phyloP scores from a whole-genome alignment of 495 filamentous ascomycete genomes.

The Delitschia confertaspora region DNA sequence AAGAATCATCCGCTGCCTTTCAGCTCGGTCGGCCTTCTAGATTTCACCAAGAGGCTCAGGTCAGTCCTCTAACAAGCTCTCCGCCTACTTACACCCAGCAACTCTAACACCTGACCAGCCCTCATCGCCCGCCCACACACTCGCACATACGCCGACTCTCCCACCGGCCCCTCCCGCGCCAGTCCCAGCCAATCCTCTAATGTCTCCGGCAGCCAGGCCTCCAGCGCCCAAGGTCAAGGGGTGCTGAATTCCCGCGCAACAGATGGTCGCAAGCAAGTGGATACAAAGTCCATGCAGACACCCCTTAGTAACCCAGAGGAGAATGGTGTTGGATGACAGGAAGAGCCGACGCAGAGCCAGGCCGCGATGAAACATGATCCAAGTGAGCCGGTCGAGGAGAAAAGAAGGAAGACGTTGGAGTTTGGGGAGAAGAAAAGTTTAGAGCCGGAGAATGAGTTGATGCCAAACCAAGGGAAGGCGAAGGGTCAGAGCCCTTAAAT shows the following conservation, averaged over 20 bases:
- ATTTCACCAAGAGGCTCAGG: no score
- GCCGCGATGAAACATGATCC: conserved; percentile 1
- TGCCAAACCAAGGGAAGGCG: no score
- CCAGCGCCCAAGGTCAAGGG: not conserved
- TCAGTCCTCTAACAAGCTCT: no score
- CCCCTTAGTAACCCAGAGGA: conserved; percentile 1
- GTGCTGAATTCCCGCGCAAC: not conserved
- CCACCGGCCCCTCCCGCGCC: no score
- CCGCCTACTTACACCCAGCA: no score
- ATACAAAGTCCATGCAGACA: conserved; percentile 1
- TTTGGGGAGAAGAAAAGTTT: not conserved
- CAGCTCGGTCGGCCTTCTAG: no score
- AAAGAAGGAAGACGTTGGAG: conserved; percentile 2
- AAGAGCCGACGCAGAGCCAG: conserved; percentile 3
- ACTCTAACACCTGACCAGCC: no score
- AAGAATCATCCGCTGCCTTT: no score
- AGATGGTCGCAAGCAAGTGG: not conserved
- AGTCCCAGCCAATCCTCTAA: conserved; percentile 1
- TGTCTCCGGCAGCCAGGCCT: not conserved
- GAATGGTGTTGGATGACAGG: conserved; percentile 2
- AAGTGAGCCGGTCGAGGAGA: conserved; percentile 1
- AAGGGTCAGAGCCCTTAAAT: no score
- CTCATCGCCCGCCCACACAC: no score
- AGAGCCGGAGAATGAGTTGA: conserved; percentile 5
- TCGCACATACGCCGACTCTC: no score